Evolutionary conservation across 495 filamentous ascomycete genomes (phyloP).

Genomic region (Hypoxylon fuscum): DNA sequence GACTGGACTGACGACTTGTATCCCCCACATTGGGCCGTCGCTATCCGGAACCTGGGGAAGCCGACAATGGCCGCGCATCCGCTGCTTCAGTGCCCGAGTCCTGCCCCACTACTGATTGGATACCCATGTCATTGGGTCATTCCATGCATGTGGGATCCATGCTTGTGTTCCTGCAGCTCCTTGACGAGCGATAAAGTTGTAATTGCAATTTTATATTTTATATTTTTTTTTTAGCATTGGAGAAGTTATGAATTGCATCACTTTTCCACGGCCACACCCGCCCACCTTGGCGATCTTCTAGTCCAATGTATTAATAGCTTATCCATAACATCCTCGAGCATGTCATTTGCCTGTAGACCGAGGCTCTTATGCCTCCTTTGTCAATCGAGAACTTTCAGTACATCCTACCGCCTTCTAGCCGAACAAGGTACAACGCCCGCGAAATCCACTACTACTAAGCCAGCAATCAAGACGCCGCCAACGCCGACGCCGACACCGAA

Average conservation of each 20-base stretch:
- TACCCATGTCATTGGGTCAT: conserved; percentile 1
- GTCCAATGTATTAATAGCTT: conserved; percentile 23
- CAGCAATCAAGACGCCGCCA: conserved; percentile 18
- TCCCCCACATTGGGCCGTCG: conserved; percentile 43
- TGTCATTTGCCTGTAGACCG: conserved; percentile 33
- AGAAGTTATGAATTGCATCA: conserved; percentile 6
- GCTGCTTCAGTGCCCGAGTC: background rate
- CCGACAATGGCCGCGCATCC: conserved; percentile 39
- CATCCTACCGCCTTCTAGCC: conserved; percentile 52
- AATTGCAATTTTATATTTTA: too few relatives aligned
- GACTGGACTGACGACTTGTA: conserved; percentile 21
- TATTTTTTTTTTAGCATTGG: conserved; percentile 23
- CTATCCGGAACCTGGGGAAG: conserved; percentile 46
- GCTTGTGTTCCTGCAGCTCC: conserved; percentile 27
- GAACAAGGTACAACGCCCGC: conserved; percentile 37
- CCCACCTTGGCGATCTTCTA: conserved; percentile 7
- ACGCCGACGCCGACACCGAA: conserved; percentile 13
- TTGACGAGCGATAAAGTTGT: conserved; percentile 33
- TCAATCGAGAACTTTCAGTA: conserved; percentile 59
- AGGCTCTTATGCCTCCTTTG: conserved; percentile 53
- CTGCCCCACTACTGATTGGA: conserved; percentile 29
- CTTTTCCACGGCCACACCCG: conserved; percentile 18
- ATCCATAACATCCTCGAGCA: conserved; percentile 19
- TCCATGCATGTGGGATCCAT: conserved; percentile 7
- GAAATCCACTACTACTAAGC: conserved; percentile 32